Percentiles rank a stretch among this genome's conserved stretches.
phyloP scores from a whole-genome alignment of 768 basidiomycete species.

The Coprinellus aureogranulatus region DNA sequence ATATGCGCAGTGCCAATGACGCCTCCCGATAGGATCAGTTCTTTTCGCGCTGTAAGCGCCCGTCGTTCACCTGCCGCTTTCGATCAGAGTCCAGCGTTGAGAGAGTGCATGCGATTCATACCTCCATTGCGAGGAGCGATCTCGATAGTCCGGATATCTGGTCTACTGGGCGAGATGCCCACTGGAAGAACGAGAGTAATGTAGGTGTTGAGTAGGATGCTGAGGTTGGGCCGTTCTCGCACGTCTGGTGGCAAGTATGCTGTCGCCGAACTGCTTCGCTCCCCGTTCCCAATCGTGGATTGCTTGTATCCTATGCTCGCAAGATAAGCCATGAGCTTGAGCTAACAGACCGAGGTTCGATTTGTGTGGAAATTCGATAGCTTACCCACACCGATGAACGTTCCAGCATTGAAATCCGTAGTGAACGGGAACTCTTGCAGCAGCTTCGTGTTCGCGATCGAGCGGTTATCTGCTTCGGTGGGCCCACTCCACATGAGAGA shows the following conservation, averaged over 20 bases:
- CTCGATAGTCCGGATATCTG: slow-evolving; percentile 6
- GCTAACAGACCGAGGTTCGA: not conserved
- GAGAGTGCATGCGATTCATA: not conserved
- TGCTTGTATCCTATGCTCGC: slow-evolving; percentile 19
- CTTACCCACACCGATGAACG: slow-evolving; percentile 13
- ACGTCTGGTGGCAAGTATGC: slow-evolving; percentile 21
- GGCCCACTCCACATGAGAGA: slow-evolving; percentile 26
- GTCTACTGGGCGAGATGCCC: too few species aligned
- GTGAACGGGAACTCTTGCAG: slow-evolving; percentile 11
- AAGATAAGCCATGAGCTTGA: too few species aligned
- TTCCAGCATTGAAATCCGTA: slow-evolving; percentile 11
- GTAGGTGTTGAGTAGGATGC: slow-evolving; percentile 16
- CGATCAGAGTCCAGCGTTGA: not conserved
- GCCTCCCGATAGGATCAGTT: slow-evolving; percentile 19
- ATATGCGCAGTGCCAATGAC: slow-evolving; percentile 18
- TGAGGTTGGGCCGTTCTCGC: slow-evolving; percentile 23
- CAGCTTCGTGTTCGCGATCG: slow-evolving; percentile 29
- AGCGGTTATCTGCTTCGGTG: slow-evolving; percentile 25
- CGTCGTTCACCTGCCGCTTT: not conserved
- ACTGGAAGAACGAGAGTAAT: slow-evolving; percentile 6
- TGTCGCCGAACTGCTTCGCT: slow-evolving; percentile 23
- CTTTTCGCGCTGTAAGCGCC: slow-evolving; percentile 11
- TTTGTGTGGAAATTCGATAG: not conserved
- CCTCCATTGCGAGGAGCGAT: not conserved
- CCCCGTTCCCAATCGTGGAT: slow-evolving; percentile 19